Evolutionary conservation across 345 rosid species (phyloP).

Genomic region (Psidium friedrichsthalianum): DNA sequence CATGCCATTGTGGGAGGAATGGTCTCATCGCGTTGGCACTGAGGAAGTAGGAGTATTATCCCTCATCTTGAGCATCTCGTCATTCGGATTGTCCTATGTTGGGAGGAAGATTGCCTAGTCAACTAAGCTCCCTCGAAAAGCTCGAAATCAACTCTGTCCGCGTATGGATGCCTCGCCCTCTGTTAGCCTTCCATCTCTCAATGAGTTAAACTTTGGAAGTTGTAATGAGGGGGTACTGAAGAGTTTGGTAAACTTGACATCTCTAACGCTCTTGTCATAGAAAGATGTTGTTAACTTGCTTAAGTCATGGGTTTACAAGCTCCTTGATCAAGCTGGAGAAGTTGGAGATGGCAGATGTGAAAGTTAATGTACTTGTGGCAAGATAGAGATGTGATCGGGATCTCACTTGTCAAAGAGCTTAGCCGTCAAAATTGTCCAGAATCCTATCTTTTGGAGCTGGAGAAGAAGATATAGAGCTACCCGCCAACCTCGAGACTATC

Average conservation of each 20-base stretch:
- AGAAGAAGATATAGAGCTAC: background rate
- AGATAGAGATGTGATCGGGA: fast-evolving
- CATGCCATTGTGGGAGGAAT: background rate
- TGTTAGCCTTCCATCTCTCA: background rate
- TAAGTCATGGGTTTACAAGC: background rate
- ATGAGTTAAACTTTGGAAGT: fast-evolving
- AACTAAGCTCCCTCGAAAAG: background rate
- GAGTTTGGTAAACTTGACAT: background rate
- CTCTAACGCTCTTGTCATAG: fast-evolving
- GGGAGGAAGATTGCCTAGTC: background rate
- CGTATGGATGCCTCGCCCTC: background rate
- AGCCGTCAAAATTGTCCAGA: fast-evolving
- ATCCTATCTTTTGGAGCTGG: background rate
- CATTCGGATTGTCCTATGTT: fast-evolving
- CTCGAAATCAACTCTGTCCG: background rate
- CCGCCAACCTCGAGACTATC: fast-evolving
- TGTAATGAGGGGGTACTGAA: background rate
- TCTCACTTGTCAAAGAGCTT: fast-evolving
- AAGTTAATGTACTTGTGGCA: background rate
- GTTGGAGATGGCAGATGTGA: fast-evolving
- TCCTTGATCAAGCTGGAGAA: background rate
- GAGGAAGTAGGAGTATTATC: background rate
- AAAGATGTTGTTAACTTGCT: background rate
- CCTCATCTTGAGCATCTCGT: background rate
- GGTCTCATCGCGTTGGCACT: background rate